Conservation (phyloP, 1,139 yeast species). For the Williopsis jadinii region DNA sequence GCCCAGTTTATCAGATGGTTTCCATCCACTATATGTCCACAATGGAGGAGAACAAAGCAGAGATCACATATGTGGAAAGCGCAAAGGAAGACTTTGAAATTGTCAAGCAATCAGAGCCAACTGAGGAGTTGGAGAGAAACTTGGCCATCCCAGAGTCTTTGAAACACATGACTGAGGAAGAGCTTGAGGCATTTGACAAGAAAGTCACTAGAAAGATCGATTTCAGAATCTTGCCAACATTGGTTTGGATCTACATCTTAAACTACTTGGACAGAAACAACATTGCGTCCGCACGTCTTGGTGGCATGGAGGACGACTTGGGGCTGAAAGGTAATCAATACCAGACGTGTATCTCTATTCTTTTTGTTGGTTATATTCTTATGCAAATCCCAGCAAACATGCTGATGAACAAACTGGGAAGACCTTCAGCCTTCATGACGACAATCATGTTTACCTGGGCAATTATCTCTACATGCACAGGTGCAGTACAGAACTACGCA, state of each 20-base stretch:
- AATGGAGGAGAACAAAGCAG: neutral
- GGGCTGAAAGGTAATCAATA: conserved; percentile 43
- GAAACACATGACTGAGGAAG: conserved; percentile 4
- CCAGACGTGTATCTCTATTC: conserved; percentile 48
- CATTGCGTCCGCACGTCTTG: conserved; percentile 54
- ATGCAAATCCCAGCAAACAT: conserved; percentile 54
- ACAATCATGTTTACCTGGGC: conserved; percentile 45
- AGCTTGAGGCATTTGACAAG: conserved; percentile 3
- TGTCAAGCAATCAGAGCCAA: neutral
- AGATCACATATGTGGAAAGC: conserved; percentile 1
- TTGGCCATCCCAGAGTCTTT: conserved; percentile 10
- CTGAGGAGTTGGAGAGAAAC: conserved; percentile 6
- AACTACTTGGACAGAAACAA: conserved; percentile 56
- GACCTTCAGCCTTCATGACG: conserved; percentile 42
- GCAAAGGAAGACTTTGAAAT: neutral
- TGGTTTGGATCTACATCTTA: conserved; percentile 49
- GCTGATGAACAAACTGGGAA: conserved; percentile 37
- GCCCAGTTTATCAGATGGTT: too few species aligned
- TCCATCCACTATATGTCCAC: too few species aligned
- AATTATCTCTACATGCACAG: conserved; percentile 37
- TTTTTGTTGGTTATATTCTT: conserved; percentile 55
- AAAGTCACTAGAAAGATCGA: conserved; percentile 35
- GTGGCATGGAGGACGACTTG: conserved; percentile 49
- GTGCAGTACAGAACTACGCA: conserved; percentile 32
- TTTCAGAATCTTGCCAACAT: conserved; percentile 47